A percentile compares a stretch with the other conserved stretches of the same genome.
Evolutionary conservation across 371 early-diverging fungal species (phyloP).

Genomic region (Mucor racemosus): DNA sequence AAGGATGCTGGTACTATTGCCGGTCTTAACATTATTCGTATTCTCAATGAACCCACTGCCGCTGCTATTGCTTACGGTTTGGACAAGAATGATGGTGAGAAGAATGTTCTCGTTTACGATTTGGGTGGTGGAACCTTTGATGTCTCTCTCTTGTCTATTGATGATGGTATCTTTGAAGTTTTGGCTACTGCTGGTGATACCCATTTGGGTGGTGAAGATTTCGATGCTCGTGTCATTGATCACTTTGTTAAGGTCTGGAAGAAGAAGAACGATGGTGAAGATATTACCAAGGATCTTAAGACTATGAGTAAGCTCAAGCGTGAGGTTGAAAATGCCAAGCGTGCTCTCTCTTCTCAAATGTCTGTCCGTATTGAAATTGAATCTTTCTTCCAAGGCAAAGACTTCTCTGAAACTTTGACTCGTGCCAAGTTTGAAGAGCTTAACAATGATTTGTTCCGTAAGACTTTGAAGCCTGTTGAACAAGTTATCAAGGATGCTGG

Average conservation of each 20-base stretch:
- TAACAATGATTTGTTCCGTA: conserved; percentile 87
- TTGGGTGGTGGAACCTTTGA: conserved; percentile 98
- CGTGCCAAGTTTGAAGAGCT: conserved; percentile 96
- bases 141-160: conserved; percentile 88
- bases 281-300: conserved; percentile 74
- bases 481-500: conserved; percentile 97
- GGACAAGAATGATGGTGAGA: conserved; percentile 78
- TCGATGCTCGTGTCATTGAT: conserved; percentile 87
- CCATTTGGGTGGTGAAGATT: conserved; percentile 96
- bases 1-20: conserved; percentile 97
- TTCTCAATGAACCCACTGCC: conserved; percentile 99
- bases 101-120: conserved; percentile 94
- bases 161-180: conserved; percentile 88
- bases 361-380: conserved; percentile 80
- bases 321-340: conserved; percentile 90
- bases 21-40: conserved; percentile 93
- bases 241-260: conserved; percentile 79
- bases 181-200: conserved; percentile 91
- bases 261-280: conserved; percentile 74
- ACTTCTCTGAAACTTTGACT: conserved; percentile 95
- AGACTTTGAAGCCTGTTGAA: conserved; percentile 97
- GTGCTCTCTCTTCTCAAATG: conserved; percentile 85
- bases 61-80: conserved; percentile 97
- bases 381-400: conserved; percentile 97
- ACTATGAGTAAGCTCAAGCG: conserved; percentile 88